Evolutionary conservation across 1,139 yeast species (phyloP).

Genomic region (Pneumocystis jirovecii): DNA sequence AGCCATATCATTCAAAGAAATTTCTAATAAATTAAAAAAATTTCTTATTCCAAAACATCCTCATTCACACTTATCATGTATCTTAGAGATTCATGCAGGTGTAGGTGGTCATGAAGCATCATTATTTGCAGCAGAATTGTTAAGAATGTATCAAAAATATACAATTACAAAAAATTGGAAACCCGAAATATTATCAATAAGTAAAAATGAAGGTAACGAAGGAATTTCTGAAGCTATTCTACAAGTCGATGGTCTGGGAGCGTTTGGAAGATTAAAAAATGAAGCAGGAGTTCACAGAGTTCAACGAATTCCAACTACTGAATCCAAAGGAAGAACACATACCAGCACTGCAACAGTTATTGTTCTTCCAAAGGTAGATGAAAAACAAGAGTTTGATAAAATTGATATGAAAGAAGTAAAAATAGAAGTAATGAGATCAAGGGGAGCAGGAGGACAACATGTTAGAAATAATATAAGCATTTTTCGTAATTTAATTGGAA

Average conservation of each 20-base stretch:
- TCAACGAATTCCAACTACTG: conserved; percentile 86
- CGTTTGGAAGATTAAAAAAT: conserved; percentile 55
- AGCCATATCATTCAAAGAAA: conserved; percentile 1
- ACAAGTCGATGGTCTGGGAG: conserved; percentile 57
- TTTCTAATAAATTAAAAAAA: conserved; percentile 35
- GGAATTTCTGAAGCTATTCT: conserved; percentile 69
- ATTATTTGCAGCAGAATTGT: conserved; percentile 63
- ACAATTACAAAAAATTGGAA: conserved; percentile 58
- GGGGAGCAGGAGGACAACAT: conserved; percentile 98
- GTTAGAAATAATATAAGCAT: conserved; percentile 27
- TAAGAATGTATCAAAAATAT: conserved; percentile 66
- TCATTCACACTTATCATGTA: conserved; percentile 61
- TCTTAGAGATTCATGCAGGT: conserved; percentile 83
- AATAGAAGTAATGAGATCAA: conserved; percentile 88
- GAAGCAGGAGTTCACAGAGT: conserved; percentile 97
- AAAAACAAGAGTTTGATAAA: conserved; percentile 38
- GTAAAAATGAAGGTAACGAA: conserved; percentile 23
- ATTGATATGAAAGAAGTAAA: conserved; percentile 81
- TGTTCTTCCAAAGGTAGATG: conserved; percentile 65
- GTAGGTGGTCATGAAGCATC: conserved; percentile 94
- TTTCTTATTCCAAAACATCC: conserved; percentile 62
- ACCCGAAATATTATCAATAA: conserved; percentile 37
- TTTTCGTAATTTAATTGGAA: not conserved
- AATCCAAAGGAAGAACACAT: conserved; percentile 83
- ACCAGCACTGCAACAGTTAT: conserved; percentile 94